Evolutionary conservation across 148 eudicot species (phyloP), one percentile per base, ranked within the genome.

Genomic region (Arbutus unedo): DNA sequence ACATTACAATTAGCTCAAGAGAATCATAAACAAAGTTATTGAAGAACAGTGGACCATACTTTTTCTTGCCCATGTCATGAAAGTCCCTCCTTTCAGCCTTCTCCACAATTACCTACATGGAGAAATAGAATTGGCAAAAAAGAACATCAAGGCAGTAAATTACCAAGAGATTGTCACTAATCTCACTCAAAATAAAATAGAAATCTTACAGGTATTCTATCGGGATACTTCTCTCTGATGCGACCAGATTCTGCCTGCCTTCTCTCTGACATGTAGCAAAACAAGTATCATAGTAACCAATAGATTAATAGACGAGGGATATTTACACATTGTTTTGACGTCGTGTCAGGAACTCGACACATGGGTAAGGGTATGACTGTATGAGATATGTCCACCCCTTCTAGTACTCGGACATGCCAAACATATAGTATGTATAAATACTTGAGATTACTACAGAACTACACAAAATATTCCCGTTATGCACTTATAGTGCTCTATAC

Each of bases 21-120:
- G 4, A 48, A 38, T 47, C n/a, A 4, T 1, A 45, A 56, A 70
- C 49, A 8, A 64, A 38, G n/a, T 8, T 23, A 72, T 7, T 2
- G 16, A 54, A 49, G 51, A 77, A 82, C 31, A 43, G 49, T 18
- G 77, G 3, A 59, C 80, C 88, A 78, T 77, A 91, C 93, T 91
- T 91, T 83, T 91, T 88, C 81, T 91, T 91, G 66, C 89, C 92
- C 79, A 91, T 90, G 86, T 89, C 92, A 48, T 92, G 91, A 54
- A 91, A 83, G 62, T 89, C 93, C 79, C 86, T 91, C 75, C 54
- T 87, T 53, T 62, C 92, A 81, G 92, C 91, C 84, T 82, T 89
- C 87, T 91, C 93, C 70, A 91, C 89, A 85, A 91, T 86, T 66
- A 91, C 93, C 93, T 91, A 57, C 54, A 78, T n/a, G 38, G 66